A percentile compares a stretch with the other conserved stretches of the same genome.
Conservation (phyloP, 2,329 filamentous ascomycete species). For the Nannizziopsis arthrosporioides region DNA sequence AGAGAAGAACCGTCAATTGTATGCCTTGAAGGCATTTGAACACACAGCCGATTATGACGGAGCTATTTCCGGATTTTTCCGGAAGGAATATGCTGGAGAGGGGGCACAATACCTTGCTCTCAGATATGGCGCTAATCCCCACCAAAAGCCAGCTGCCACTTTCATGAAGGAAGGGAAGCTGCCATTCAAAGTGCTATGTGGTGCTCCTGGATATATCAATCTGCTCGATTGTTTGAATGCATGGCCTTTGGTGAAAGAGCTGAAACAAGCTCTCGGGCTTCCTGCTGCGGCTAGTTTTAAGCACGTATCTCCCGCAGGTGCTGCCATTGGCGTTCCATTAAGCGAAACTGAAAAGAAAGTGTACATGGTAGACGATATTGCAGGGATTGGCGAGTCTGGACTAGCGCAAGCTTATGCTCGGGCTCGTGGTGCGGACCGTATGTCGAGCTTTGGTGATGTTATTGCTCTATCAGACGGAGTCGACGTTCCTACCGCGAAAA, state of each 20-base stretch:
- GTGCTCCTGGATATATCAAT: constrained; percentile 93
- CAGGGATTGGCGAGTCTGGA: constrained; percentile 70
- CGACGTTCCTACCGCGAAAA: constrained; percentile 86
- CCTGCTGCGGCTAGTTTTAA: constrained; percentile 97
- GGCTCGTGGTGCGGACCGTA: constrained; percentile 88
- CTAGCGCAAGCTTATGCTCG: constrained; percentile 93
- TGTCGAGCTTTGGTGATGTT: constrained; percentile 97
- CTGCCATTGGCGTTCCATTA: constrained; percentile 82
- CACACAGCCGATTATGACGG: constrained; percentile 95
- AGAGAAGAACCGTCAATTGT: constrained; percentile 71
- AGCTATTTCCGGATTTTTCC: constrained; percentile 93
- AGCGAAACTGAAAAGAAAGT: constrained; percentile 84
- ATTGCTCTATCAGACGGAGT: constrained; percentile 87
- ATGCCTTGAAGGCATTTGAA: constrained; percentile 95
- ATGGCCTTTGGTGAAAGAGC: constrained; percentile 93
- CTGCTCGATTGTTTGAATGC: constrained; percentile 90
- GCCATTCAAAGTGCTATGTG: constrained; percentile 88
- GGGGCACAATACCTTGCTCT: constrained; percentile 74
- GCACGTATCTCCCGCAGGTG: constrained; percentile 93
- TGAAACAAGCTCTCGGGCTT: constrained; percentile 74
- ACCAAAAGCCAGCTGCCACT: constrained; percentile 91
- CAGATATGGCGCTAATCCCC: constrained; percentile 92
- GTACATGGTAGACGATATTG: constrained; percentile 95
- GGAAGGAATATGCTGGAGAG: constrained; percentile 84
- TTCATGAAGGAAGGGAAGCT: constrained; percentile 61